Evolutionary conservation across 306 rosid species (phyloP), one percentile per base, ranked within the genome.

Genomic region (Bauhinia variegata): DNA sequence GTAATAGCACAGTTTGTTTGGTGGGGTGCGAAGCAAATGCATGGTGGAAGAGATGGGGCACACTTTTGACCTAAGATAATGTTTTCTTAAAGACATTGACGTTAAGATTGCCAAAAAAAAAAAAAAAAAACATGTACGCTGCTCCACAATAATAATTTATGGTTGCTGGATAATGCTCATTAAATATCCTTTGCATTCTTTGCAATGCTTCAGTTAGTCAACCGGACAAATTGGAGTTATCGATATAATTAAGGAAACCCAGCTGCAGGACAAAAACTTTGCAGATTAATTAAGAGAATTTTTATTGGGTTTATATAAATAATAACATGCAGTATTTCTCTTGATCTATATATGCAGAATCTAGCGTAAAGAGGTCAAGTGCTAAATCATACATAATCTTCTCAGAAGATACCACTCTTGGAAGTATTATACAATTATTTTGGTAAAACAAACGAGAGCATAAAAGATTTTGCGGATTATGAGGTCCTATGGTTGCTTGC

Each of bases 351-450:
- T n/a, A 6, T 31, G 11, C 32, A 70, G 60, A 71, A 51, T 64
- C 50, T 42, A 6, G 34, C 33, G 23, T 42, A 18, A 58, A 48
- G 53, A 47, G 33, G n/a, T n/a, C n/a, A 6, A 16, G 2, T 23
- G 18, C 63, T 12, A 47, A 53, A 60, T 53, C 70, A 49, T 8
- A 37, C 62, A 18, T 16, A 38, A 72, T 78, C 65, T 65, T 77
- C 60, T 18, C 23, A 2, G 44, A 36, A 58, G 44, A 59, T 66
- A 39, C 60, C 57, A 51, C 41, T 19, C 67, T 49, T 67, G 69
- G 52, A 49, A 67, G 58, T 38, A 75, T 50, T 19, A 23, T 58
- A 8, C 33, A 39, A 54, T 14, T 10, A 17, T 46, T 49, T 18
- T 30, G 67, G 7, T n/a, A 70, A 68, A 52, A 23, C 15, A 79